Conservation (phyloP, 2,329 filamentous ascomycete genomes). For the Amphichorda felina region DNA sequence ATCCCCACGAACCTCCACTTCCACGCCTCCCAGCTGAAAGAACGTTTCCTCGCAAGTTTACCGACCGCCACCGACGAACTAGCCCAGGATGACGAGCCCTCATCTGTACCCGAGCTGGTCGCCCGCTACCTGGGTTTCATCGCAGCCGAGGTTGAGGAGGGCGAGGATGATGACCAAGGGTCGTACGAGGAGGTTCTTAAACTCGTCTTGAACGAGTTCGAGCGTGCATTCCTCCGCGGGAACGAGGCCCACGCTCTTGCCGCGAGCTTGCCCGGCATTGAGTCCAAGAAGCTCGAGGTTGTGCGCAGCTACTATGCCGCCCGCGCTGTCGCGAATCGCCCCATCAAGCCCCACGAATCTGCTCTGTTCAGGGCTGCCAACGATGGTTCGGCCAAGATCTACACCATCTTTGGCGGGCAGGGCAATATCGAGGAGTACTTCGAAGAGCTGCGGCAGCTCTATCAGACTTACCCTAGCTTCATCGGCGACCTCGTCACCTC, state of each 20-base stretch:
- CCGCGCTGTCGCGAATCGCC: conserved; percentile 69
- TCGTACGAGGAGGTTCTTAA: conserved; percentile 90
- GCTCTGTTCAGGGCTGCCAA: conserved; percentile 81
- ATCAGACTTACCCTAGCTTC: conserved; percentile 83
- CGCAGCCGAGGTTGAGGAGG: conserved; percentile 79
- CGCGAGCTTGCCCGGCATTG: conserved; percentile 77
- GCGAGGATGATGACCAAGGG: conserved; percentile 78
- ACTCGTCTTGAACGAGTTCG: conserved; percentile 88
- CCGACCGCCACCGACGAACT: conserved; percentile 92
- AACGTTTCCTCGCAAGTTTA: conserved; percentile 74
- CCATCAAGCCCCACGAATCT: conserved; percentile 87
- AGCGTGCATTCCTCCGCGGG: conserved; percentile 84
- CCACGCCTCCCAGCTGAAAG: conserved; percentile 88
- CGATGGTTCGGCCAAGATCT: conserved; percentile 73
- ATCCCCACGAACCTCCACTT: conserved; percentile 94
- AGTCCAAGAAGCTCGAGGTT: conserved; percentile 82
- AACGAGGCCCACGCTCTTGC: conserved; percentile 94
- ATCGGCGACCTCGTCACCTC: conserved; percentile 73
- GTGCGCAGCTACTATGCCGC: conserved; percentile 88
- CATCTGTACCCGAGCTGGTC: conserved; percentile 83
- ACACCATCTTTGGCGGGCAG: conserved; percentile 92
- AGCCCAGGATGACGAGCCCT: conserved; percentile 97
- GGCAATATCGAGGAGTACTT: conserved; percentile 99
- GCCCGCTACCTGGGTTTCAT: conserved; percentile 88
- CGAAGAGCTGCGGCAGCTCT: conserved; percentile 86